Percentiles rank a stretch among this genome's conserved stretches.
phyloP scores from a whole-genome alignment of 2,329 filamentous ascomycete genomes.

The Colletotrichum caudatum region DNA sequence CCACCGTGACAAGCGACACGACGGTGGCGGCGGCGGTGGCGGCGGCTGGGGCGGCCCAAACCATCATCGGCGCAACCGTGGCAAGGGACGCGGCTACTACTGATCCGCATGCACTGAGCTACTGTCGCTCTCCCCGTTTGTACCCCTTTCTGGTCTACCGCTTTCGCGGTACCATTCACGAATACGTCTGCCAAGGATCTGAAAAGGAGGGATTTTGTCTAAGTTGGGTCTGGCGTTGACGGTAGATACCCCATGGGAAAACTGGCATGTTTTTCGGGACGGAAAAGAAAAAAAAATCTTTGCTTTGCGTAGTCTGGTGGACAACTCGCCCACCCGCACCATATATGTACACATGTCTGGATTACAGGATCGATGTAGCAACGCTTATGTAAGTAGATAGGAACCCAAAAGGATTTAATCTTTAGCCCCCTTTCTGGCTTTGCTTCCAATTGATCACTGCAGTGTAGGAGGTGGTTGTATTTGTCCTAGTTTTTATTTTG shows the following conservation, averaged over 20 bases:
- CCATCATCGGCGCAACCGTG: slow-evolving; percentile 24
- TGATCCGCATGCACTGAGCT: slow-evolving; percentile 4
- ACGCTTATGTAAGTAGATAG: slow-evolving; percentile 1
- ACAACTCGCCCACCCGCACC: neutral
- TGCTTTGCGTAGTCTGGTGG: neutral
- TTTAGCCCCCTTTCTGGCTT: neutral
- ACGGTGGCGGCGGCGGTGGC: slow-evolving; percentile 19
- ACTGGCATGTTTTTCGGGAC: slow-evolving; percentile 27
- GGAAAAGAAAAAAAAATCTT: neutral
- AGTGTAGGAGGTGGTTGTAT: neutral
- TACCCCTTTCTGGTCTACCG: neutral
- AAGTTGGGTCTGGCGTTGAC: slow-evolving; percentile 31
- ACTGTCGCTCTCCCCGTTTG: neutral
- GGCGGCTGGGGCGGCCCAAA: slow-evolving; percentile 22
- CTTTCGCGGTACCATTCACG: neutral
- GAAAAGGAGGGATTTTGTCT: slow-evolving; percentile 23
- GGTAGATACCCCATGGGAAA: slow-evolving; percentile 37
- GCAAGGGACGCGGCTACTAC: slow-evolving; percentile 37
- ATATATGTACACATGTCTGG: slow-evolving; percentile 25
- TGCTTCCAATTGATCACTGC: neutral
- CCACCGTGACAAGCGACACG: slow-evolving; percentile 31
- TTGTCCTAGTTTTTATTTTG: neutral
- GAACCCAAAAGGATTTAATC: neutral
- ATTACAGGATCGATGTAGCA: neutral
- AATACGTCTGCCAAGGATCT: neutral